Base-by-base conservation (phyloP, 2,329 filamentous ascomycete species). In the Monosporascus ibericus region DNA sequence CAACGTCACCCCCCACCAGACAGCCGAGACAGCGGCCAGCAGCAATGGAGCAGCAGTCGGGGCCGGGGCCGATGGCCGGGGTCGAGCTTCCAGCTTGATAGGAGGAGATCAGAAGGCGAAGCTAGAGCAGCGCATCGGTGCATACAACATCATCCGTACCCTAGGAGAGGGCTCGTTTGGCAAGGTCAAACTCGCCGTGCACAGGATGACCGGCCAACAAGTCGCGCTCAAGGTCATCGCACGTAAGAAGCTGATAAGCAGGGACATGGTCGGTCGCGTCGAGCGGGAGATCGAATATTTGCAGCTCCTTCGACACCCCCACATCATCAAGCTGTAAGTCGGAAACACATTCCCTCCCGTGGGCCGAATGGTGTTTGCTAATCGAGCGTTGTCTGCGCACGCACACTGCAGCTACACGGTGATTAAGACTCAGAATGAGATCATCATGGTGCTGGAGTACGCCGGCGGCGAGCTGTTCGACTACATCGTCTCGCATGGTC, bases 401-500 rank as follows among this genome's bases (percentile, higher is more conserved):
- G 7, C 25, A 15, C 37, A 38, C 38, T 49, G 42, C 63, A 94
- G 90, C 52, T 96, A 90, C 72, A 97, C 94, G 30, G 94, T 99
- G 58, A 97, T 99, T 70, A 96, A 95, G 57, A 96, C 92, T 6
- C 84, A 86, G 24, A 85, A 82, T 56, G 94, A 99, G 69, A 99
- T 99, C 68, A 94, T 97, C 71, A 99, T 99, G 94, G 94, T 99
- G 48, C 83, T 99, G 61, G 94, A 99, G 72, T 99, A 95, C 72
- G 94, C 94, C 42, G 94, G 94, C 56, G 90, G 90, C 55, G 94
- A 99, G 72, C 79, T 99, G 55, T 99, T 99, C 72, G 92, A 99
- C 72, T 97, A 97, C 73, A 94, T 99, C 57, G 94, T 99, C 53
- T 87, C 92, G 66, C 86, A 96, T 67, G 94, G 94, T 51, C 86